Base-by-base conservation (phyloP, 106 monocot species). In the Agapanthus africanus region DNA sequence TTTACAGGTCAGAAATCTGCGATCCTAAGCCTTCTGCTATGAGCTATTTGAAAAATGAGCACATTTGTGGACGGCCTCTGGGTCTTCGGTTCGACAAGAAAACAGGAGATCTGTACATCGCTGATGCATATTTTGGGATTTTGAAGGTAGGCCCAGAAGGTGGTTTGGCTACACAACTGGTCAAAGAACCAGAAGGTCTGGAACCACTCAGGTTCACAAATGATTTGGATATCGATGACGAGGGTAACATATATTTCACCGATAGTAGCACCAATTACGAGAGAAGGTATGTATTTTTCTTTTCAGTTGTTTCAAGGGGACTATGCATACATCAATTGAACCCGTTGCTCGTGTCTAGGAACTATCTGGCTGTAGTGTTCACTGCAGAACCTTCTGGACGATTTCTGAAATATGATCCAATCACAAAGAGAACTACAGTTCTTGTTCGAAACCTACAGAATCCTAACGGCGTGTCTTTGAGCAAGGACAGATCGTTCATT, bases 121-220 rank as follows among this genome's bases (percentile, higher is more conserved):
- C 89, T 5, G 89, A 90, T 64, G 89, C 89, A 31, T 90, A 90
- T 59, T 80, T 85, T 70, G 89, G 89, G 11, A 31, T 85, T 38
- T 46, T 85, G 37, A 85, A 82, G 59, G 89, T 90, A 7, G 89
- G 89, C 4, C 75, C 85, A 22, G 79, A 78, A 67, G 89, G 89
- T 28, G 89, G 89, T 2, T 34, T 82, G 66, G 89, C 89, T 21
- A 78, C 68, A 0, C 68, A 71, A 1, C 75, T 90, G 4, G 69
- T 81, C 1, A 75, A 77, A 1, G 79, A 80, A 59, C 85, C 72
- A 6, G 89, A 82, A 72, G 85, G 85, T 9, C 56, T 83, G 26
- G 19, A 4, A 2, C 82, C 80, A 26, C 69, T 90, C 21, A 80
- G 56, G 11, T 87, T 87, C 72, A 87, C 87, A 1, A 87, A 87